Evolutionary conservation across 2,329 filamentous ascomycete species (phyloP).

Genomic region (Alternaria panax): DNA sequence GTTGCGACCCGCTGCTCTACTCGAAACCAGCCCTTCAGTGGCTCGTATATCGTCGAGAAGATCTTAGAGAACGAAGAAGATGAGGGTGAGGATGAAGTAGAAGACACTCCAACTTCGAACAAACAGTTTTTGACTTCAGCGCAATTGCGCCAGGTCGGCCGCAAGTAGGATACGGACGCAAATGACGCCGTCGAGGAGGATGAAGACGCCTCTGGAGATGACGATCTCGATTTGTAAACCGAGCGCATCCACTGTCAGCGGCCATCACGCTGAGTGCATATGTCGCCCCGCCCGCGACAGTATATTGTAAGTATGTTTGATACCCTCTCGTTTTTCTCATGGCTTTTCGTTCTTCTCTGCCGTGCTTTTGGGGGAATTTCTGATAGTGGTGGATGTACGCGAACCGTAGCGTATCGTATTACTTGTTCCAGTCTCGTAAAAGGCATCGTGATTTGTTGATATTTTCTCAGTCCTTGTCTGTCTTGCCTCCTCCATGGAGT

Average conservation of each 20-base stretch:
- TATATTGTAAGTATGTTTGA: background rate
- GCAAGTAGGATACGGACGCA: background rate
- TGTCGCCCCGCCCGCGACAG: background rate
- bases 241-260: background rate
- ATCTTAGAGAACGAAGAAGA: background rate
- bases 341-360: background rate
- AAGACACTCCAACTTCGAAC: background rate
- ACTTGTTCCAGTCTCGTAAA: background rate
- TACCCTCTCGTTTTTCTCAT: background rate
- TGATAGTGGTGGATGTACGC: background rate
- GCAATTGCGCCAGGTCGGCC: background rate
- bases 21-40: background rate
- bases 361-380: background rate
- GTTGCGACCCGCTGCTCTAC: constrained; percentile 4
- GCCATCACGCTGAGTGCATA: background rate
- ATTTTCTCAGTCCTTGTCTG: background rate
- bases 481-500: background rate
- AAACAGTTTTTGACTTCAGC: background rate
- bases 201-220: background rate
- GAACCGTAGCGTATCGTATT: background rate
- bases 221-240: background rate
- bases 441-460: background rate
- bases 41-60: constrained; percentile 1
- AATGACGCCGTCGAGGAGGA: background rate
- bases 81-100: background rate